Evolutionary conservation across 352 stramenopile species (phyloP).

Genomic region (Pythium biforme): DNA sequence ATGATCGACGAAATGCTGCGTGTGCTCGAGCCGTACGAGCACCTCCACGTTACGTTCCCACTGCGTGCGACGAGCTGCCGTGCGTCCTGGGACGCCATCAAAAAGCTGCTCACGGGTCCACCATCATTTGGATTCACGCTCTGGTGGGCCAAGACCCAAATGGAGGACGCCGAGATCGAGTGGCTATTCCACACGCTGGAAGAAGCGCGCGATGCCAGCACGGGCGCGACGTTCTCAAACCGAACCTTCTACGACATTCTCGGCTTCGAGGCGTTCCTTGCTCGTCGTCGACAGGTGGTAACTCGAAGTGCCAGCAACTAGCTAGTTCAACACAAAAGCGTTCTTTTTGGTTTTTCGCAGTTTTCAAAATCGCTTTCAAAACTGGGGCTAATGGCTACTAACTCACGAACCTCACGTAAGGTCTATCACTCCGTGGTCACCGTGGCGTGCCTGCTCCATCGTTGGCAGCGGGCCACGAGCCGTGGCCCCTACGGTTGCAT

Average conservation of each 20-base stretch:
- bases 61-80: constrained; percentile 58
- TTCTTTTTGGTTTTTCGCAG: neutral
- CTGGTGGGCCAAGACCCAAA: constrained; percentile 64
- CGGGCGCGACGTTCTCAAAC: constrained; percentile 24
- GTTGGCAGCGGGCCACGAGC: neutral
- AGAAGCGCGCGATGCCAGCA: constrained; percentile 10
- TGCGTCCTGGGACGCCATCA: constrained; percentile 50
- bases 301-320: neutral
- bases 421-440: constrained; percentile 14
- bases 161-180: constrained; percentile 48
- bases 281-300: constrained; percentile 20
- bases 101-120: constrained; percentile 34
- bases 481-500: neutral
- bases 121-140: constrained; percentile 61
- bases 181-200: constrained; percentile 66
- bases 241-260: constrained; percentile 77
- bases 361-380: constrained; percentile 1
- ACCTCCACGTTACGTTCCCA: constrained; percentile 64
- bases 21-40: constrained; percentile 38
- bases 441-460: neutral
- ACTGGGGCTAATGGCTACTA: neutral
- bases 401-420: constrained; percentile 8
- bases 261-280: constrained; percentile 57
- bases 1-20: constrained; percentile 66
- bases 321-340: neutral